A percentile compares a stretch with the other conserved stretches of the same genome.
phyloP scores from a whole-genome alignment of 2,329 filamentous ascomycete species.

The Ophiostoma sp. region DNA sequence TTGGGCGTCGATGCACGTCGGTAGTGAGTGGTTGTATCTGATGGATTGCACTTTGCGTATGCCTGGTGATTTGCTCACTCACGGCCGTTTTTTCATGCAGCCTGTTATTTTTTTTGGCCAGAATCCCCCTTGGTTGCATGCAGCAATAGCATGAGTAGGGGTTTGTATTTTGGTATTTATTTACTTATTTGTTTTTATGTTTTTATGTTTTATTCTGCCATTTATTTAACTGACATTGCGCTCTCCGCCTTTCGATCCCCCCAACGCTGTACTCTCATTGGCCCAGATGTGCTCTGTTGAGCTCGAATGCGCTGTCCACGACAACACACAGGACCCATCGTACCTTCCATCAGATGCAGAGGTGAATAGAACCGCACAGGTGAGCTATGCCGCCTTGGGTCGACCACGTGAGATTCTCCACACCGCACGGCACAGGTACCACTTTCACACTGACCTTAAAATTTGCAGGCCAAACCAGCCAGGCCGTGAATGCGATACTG shows the following conservation, averaged over 20 bases:
- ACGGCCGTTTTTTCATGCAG: slow-evolving; percentile 18
- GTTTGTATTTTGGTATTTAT: slow-evolving; percentile 15
- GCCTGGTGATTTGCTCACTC: slow-evolving; percentile 9
- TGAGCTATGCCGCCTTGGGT: slow-evolving; percentile 15
- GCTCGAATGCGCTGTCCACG: slow-evolving; percentile 21
- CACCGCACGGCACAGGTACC: slow-evolving; percentile 4
- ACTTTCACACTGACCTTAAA: not conserved
- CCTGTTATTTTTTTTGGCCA: slow-evolving; percentile 15
- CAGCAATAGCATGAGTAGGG: not conserved
- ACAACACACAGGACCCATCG: slow-evolving; percentile 20
- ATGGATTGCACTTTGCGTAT: not conserved
- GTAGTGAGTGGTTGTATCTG: not conserved
- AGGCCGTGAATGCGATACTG: too few relatives aligned
- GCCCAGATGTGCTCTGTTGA: slow-evolving; percentile 12
- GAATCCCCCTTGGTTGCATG: not conserved
- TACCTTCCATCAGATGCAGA: slow-evolving; percentile 12
- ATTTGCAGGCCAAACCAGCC: not conserved
- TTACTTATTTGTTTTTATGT: slow-evolving; percentile 23
- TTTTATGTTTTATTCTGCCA: slow-evolving; percentile 20
- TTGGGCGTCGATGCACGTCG: slow-evolving; percentile 24
- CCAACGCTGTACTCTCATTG: slow-evolving; percentile 19
- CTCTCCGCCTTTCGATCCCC: slow-evolving; percentile 16
- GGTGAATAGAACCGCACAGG: slow-evolving; percentile 14
- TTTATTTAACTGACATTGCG: not conserved
- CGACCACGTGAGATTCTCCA: slow-evolving; percentile 9